Base-by-base conservation (phyloP, 805 yeast genomes). In the Suhomyces kilbournensis region DNA sequence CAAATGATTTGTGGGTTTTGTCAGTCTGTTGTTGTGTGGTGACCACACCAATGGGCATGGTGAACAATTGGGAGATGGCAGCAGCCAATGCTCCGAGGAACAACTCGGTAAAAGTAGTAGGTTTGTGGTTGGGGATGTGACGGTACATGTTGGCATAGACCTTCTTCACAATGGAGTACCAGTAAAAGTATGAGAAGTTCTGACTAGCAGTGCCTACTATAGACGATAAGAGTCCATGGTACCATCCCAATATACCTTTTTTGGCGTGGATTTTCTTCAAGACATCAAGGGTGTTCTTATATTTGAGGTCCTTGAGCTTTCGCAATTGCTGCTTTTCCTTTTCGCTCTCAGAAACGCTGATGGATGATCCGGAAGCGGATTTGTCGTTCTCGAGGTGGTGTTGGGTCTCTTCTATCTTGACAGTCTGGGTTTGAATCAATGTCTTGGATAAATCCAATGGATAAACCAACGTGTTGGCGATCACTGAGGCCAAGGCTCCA, bases 391-490 rank as follows among this genome's bases (percentile, higher is more conserved):
- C 22, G 19, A 35, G 17, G 12, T 17, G 22, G 15, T 22, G 19
- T 5, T 17, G 17, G 8, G n/a, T n/a, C 32, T 45, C 40, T 30
- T 46, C 23, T 57, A 55, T 67, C 53, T 71, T 70, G 46, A 75
- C 35, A 8, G 32, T 78, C 66, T 88, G 94, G 3, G 91, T 85
- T 63, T 88, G 96, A 44, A 88, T 81, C 53, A 85, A 74, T 0
- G 94, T 87, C 64, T 88, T 88, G 55, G 87, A 79, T 61, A 90
- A 72, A 64, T 90, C 96, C 44, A 90, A 69, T 0, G 96, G 96
- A 62, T 90, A 90, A 1, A 90, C 92, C 43, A 83, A 74, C 7
- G 89, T 72, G 69, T 88, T 90, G 40, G 96, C 96, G 47, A 87
- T 66, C 20, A 85, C 85, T 1, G 96, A 88, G 7, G 96, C 94